phyloP scores from a whole-genome alignment of 2,329 filamentous ascomycete genomes.

The Alternaria hordeiaustralica region DNA sequence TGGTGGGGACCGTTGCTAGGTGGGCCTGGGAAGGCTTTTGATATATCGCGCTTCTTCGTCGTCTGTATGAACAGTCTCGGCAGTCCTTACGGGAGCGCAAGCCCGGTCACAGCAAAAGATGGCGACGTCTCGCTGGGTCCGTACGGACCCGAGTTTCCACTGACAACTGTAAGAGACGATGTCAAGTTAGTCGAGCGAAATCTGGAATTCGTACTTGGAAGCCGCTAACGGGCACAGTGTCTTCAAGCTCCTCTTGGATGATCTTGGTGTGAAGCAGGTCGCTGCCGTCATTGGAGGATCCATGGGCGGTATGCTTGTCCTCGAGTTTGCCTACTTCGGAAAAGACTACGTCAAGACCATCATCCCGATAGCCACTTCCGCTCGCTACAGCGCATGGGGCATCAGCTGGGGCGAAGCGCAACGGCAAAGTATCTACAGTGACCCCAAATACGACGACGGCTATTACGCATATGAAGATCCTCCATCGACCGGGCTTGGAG shows the following conservation, averaged over 20 bases:
- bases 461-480: slow-evolving; percentile 91
- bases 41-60: slow-evolving; percentile 82
- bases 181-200: slow-evolving; percentile 71
- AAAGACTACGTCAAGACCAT: slow-evolving; percentile 81
- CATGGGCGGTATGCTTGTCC: slow-evolving; percentile 88
- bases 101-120: slow-evolving; percentile 86
- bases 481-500: slow-evolving; percentile 83
- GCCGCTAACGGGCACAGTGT: slow-evolving; percentile 58
- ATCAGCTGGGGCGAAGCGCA: slow-evolving; percentile 92
- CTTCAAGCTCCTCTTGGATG: slow-evolving; percentile 80
- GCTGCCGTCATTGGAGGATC: slow-evolving; percentile 83
- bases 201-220: background rate
- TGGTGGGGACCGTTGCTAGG: slow-evolving; percentile 89
- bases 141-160: slow-evolving; percentile 94
- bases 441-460: slow-evolving; percentile 97
- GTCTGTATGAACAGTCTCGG: slow-evolving; percentile 86
- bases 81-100: slow-evolving; percentile 86
- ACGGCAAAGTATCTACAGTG: slow-evolving; percentile 92
- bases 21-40: slow-evolving; percentile 78
- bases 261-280: slow-evolving; percentile 78
- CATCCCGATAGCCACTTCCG: slow-evolving; percentile 84
- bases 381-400: slow-evolving; percentile 84
- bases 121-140: slow-evolving; percentile 74
- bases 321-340: slow-evolving; percentile 91
- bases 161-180: slow-evolving; percentile 95